A percentile compares a stretch with the other conserved stretches of the same genome.
Conservation (phyloP, 2,329 filamentous ascomycete species). For the Venturia asperata region DNA sequence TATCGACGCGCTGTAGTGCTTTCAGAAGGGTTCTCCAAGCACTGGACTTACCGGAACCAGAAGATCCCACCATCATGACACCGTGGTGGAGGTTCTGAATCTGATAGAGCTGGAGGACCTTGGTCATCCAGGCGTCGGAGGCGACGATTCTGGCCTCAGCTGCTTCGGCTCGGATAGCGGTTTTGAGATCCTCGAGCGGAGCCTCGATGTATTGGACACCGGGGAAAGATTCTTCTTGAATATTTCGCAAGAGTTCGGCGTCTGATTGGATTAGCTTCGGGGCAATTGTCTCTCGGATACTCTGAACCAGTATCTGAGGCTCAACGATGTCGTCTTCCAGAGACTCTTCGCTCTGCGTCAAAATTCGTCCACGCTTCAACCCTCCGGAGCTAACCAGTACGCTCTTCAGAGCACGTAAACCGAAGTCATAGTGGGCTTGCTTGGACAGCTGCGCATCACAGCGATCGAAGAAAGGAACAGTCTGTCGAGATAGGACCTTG, state of each 20-base stretch:
- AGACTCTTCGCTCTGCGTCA: constrained; percentile 45
- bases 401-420: constrained; percentile 94
- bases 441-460: constrained; percentile 78
- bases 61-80: constrained; percentile 99
- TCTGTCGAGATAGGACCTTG: constrained; percentile 87
- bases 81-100: constrained; percentile 97
- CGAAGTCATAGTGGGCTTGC: constrained; percentile 98
- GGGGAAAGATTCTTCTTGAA: constrained; percentile 83
- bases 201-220: constrained; percentile 89
- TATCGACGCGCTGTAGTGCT: constrained; percentile 83
- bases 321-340: constrained; percentile 70
- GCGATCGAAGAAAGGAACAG: constrained; percentile 95
- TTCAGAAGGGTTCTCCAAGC: constrained; percentile 91
- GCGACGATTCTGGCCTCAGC: constrained; percentile 80
- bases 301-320: constrained; percentile 97
- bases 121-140: constrained; percentile 94
- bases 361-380: constrained; percentile 77
- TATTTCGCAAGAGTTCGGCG: constrained; percentile 76
- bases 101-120: constrained; percentile 92
- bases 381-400: constrained; percentile 96
- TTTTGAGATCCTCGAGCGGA: constrained; percentile 69
- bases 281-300: constrained; percentile 94
- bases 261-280: constrained; percentile 93
- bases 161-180: constrained; percentile 75
- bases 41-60: constrained; percentile 92